Conservation (phyloP, 306 rosid genomes). For the Oxytropis ochrocephala region DNA sequence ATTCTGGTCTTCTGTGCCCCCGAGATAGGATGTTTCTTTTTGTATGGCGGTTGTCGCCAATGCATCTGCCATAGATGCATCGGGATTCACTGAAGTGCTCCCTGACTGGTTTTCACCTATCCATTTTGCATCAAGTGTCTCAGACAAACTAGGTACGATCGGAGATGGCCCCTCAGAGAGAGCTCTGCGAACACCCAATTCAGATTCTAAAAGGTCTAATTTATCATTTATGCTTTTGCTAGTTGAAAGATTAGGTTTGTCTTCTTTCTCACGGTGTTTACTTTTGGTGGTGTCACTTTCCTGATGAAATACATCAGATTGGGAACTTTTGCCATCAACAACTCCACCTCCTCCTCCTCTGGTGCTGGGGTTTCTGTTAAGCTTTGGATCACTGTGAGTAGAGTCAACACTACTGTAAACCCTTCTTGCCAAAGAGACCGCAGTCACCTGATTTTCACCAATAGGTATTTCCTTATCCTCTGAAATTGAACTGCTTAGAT, state of each 20-base stretch:
- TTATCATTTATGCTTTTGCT: slow-evolving; percentile 19
- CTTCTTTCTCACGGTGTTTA: slow-evolving; percentile 31
- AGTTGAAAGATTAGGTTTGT: slow-evolving; percentile 25
- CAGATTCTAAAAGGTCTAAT: slow-evolving; percentile 33
- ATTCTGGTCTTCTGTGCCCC: slow-evolving; percentile 44
- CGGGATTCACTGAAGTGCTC: slow-evolving; percentile 32
- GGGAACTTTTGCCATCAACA: slow-evolving; percentile 23
- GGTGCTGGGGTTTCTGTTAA: slow-evolving; percentile 19
- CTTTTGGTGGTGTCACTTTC: slow-evolving; percentile 22
- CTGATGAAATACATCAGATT: slow-evolving; percentile 27
- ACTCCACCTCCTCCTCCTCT: slow-evolving; percentile 29
- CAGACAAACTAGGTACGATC: slow-evolving; percentile 54
- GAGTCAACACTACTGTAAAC: slow-evolving; percentile 36
- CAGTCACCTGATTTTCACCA: slow-evolving; percentile 36
- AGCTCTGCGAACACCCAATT: slow-evolving; percentile 36
- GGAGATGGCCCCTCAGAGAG: slow-evolving; percentile 71
- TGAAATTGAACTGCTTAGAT: slow-evolving; percentile 32
- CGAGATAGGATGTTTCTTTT: slow-evolving; percentile 24
- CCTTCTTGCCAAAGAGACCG: slow-evolving; percentile 31
- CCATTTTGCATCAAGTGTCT: slow-evolving; percentile 91
- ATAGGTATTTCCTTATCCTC: slow-evolving; percentile 37
- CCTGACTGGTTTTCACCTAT: slow-evolving; percentile 53
- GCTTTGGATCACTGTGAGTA: slow-evolving; percentile 28
- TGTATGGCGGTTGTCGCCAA: slow-evolving; percentile 15
- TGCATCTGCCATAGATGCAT: slow-evolving; percentile 36